A percentile compares a stretch with the other conserved stretches of the same genome.
phyloP scores from a whole-genome alignment of 805 yeast species.

The Saccharomycopsis malanga region DNA sequence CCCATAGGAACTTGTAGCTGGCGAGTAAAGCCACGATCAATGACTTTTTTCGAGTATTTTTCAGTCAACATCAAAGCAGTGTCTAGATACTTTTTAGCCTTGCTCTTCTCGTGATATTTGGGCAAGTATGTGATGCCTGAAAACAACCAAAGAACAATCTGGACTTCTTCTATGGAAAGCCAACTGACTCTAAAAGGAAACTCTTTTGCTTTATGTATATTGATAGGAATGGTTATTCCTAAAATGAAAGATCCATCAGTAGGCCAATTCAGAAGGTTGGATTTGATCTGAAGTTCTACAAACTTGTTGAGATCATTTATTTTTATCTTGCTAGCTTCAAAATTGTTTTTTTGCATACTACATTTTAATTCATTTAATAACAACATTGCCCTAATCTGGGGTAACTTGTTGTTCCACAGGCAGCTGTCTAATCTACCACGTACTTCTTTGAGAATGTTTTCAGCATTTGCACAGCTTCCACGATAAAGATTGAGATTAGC shows the following conservation, averaged over 20 bases:
- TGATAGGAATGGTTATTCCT: constrained; percentile 7
- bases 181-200: constrained; percentile 16
- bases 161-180: constrained; percentile 21
- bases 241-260: constrained; percentile 14
- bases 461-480: constrained; percentile 7
- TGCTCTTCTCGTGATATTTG: constrained; percentile 13
- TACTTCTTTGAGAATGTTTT: too few species aligned
- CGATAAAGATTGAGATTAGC: constrained; percentile 12
- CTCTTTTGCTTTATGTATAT: background rate
- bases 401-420: background rate
- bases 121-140: constrained; percentile 15
- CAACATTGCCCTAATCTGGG: constrained; percentile 17
- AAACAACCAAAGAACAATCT: constrained; percentile 16
- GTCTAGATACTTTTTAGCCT: constrained; percentile 13
- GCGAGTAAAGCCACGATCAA: background rate
- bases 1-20: background rate
- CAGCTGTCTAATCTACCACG: too few species aligned
- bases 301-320: constrained; percentile 14
- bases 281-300: constrained; percentile 6
- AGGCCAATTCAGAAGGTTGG: constrained; percentile 17
- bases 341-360: constrained; percentile 4
- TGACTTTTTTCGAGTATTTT: constrained; percentile 5
- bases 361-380: constrained; percentile 12
- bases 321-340: background rate
- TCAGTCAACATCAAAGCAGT: constrained; percentile 14